Evolutionary conservation across 208 protist species (phyloP), one percentile per base, ranked within the genome.

Genomic region (Eutreptiella sp.): DNA sequence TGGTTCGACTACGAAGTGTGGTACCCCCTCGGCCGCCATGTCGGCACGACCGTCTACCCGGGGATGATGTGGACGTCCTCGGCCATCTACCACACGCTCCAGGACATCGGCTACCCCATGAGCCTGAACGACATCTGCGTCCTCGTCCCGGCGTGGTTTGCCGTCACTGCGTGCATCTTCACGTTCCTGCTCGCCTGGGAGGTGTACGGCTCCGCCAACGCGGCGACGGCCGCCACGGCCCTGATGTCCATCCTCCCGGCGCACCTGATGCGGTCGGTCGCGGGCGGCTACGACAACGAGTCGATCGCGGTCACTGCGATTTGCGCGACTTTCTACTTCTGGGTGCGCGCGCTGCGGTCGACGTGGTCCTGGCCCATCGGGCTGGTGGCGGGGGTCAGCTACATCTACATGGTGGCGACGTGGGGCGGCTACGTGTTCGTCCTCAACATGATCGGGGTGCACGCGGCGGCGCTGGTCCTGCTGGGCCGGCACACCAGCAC

Each of bases 381-480:
- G 1, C 67, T 68, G 4, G 32, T 86, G 11, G 64, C 78, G 27
- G 73, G 69, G 19, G 46, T 90, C 9, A 71, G 81, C 28, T 94
- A 89, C 66, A 78, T 85, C 58, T 93, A 90, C 60, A 90, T 93
- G 86, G 87, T 83, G 1, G 70, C 80, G 11, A 77, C 90, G 33
- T 99, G 96, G 96, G 96, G 96, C 59, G 96, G 94, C 43, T 98
- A 97, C 72, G 82, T 98, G 16, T 99, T 97, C 72, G 89, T 98
- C 46, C 83, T 94, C 41, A 98, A 98, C 75, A 67, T 98, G 28
- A 89, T 99, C 26, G 90, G 93, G 23, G 48, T 98, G 4, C 87
- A 98, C 73, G 89, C 81, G 4, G 68, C 92, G 19, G 71, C 80
- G 9, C 66, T 92, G 0, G 52, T 97, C 4, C 48, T 98, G 5